Base-by-base conservation (phyloP, 306 rosid species). In the Prunus mume region DNA sequence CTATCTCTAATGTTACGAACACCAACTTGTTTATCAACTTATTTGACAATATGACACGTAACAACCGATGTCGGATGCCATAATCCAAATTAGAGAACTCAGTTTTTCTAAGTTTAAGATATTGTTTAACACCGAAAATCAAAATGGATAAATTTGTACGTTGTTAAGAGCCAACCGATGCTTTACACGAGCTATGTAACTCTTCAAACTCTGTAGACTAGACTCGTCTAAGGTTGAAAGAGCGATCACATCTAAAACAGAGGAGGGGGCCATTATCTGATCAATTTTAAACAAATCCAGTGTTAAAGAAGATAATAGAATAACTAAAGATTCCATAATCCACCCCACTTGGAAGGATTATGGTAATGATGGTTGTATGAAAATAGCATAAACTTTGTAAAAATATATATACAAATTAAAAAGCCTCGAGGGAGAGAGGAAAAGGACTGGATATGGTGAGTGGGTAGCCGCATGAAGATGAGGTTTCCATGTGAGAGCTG, bases 401-500 rank as follows among this genome's bases (percentile, higher is more conserved):
- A 47, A 12, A 11, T 2, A 11, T 13, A 47, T 47, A 10, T 13
- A 47, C 52, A 47, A 47, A 10, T 47, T 7, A 38, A 38, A 38
- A 38, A 38, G 43, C 43, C 43, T 38, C 1, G 41, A 34, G 41
- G 41, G 41, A 34, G 41, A 34, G 41, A 34, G 41, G 8, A 34
- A 34, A 34, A 5, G 41, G 62, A 56, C 13, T 56, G 28, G 62
- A 12, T 56, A 55, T 10, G 13, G 62, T 5, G 9, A 76, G 70
- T 54, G 27, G 19, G 43, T 34, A 4, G 6, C 34, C 4, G 46
- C 54, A 46, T 67, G 64, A 28, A 79, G 70, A 65, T 79, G 78
- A 73, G 64, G 49, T 67, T 52, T 71, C 75, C 65, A 71, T 71
- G 75, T 30, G 75, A 38, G 43, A 38, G 43, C 2, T 38, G 43